Evolutionary conservation across 1,284 basidiomycete species (phyloP), one percentile per base, ranked within the genome.

Genomic region (Ganoderma sinense): DNA sequence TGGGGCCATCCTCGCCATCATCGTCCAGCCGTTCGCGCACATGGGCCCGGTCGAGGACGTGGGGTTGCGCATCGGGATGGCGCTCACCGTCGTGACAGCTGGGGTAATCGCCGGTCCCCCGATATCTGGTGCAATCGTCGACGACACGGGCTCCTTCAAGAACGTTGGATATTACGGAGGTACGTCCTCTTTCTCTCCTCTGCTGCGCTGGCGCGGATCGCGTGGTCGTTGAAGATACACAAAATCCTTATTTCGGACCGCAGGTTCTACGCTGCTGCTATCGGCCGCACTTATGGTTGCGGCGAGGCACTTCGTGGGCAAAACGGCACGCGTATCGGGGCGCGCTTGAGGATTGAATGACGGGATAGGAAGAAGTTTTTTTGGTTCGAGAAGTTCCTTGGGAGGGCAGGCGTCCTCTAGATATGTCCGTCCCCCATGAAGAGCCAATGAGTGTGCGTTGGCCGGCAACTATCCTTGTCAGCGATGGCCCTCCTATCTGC

Each of bases 121-220:
- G 0, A 86, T 88, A 69, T 86, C 85, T 20, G 87, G 87, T 26
- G 84, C 84, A 2, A 87, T 89, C 65, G 82, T 83, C 68, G 71
- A 74, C 8, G 74, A 79, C 0, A 82, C 83, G 7, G 81, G 80
- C 13, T 81, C 82, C 5, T 88, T 84, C 70, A 75, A 82, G 23
- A 80, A 75, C 5, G 87, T 89, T 29, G 89, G 88, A 5, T 82
- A 84, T 67, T 89, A 88, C 76, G 88, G 89, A 69, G 89, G 88
- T 85, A 36, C 18, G 66, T 29, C n/a, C 33, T 45, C n/a, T n/a
- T n/a, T n/a, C n/a, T n/a, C n/a, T n/a, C n/a, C 13, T 18, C 11
- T 29, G 20, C 26, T 14, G 8, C 10, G 40, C 4, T 7, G 43
- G 16, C 29, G 53, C 1, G 29, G 29, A 31, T 10, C 3, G 51